A percentile compares a stretch with the other conserved stretches of the same genome.
These are phyloP conservation scores for Pleurotus giganteus DNA, from an alignment of 768 basidiomycete species.

Conservation along the genomic window DNA sequence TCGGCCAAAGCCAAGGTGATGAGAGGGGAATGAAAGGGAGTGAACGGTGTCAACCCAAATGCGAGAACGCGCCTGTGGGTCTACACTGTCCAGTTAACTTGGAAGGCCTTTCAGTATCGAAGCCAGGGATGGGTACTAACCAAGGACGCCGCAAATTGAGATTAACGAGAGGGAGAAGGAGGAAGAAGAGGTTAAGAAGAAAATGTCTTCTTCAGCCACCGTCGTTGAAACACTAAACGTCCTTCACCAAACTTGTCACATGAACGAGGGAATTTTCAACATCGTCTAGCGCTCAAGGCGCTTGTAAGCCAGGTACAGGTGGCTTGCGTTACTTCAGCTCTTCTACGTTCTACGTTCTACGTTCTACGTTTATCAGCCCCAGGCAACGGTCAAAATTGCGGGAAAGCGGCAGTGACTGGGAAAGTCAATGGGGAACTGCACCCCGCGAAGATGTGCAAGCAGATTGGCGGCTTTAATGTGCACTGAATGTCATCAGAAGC, in stretches of 20 bases:
- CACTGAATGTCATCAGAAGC: too few species aligned
- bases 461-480: too few species aligned
- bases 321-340: not conserved
- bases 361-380: too few species aligned
- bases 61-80: not conserved
- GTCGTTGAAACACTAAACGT: slow-evolving; percentile 3
- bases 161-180: slow-evolving; percentile 24
- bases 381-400: too few species aligned
- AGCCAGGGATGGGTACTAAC: not conserved
- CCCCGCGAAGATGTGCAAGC: too few species aligned
- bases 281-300: not conserved
- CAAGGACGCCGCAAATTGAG: slow-evolving; percentile 7
- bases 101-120: not conserved
- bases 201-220: slow-evolving; percentile 20
- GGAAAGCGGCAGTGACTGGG: too few species aligned
- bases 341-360: too few species aligned
- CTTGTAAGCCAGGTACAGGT: not conserved
- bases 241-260: not conserved
- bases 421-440: too few species aligned
- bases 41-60: slow-evolving; percentile 7
- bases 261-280: slow-evolving; percentile 9
- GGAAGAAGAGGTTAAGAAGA: slow-evolving; percentile 31
- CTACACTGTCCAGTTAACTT: not conserved
- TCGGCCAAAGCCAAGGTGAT: slow-evolving; percentile 15
- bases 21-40: slow-evolving; percentile 15